Evolutionary conservation across 768 basidiomycete genomes (phyloP), one percentile per base, ranked within the genome.

Genomic region (Tulasnella sp.): DNA sequence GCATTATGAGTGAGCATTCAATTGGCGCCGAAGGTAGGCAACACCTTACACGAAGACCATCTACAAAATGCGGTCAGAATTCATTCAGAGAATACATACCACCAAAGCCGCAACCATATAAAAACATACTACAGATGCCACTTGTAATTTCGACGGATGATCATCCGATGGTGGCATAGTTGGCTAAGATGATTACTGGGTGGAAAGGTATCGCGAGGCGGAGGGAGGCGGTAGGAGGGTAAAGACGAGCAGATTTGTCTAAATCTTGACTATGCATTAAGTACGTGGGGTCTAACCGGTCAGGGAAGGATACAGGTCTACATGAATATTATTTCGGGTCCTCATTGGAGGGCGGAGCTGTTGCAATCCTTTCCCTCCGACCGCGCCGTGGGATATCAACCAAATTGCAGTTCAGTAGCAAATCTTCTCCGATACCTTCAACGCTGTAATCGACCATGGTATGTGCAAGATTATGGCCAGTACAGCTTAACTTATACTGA

Each of bases 61-160:
- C 77, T 78, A 19, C 10, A 26, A 13, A n/a, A 56, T 8, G 19
- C 24, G 38, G 34, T n/a, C 10, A 52, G 51, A 51, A 21, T 53
- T 45, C 48, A 58, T 29, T 43, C 30, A 41, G 45, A 64, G 29
- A 32, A 42, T 51, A 77, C 85, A 70, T 67, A 87, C 85, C 42
- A 87, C 79, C 8, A 89, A 73, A 2, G 86, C 86, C 2, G 86
- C 78, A 21, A 71, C 70, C 86, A 89, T 88, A 74, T 88, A 89
- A 71, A 89, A 89, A 5, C 75, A 64, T 63, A 88, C 85, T 24
- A 89, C 86, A n/a, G 70, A 79, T 15, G 82, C 81, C 48, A 88
- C 81, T 68, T 82, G 56, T 4, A 42, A 38, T 24, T 30, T 58
- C 34, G 62, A 63, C 4, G 60, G 45, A 23, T 42, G 52, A 19